Percentiles rank a stretch among this genome's conserved stretches.
phyloP scores from a whole-genome alignment of 495 filamentous ascomycete species.

The Penicillium goetzii region DNA sequence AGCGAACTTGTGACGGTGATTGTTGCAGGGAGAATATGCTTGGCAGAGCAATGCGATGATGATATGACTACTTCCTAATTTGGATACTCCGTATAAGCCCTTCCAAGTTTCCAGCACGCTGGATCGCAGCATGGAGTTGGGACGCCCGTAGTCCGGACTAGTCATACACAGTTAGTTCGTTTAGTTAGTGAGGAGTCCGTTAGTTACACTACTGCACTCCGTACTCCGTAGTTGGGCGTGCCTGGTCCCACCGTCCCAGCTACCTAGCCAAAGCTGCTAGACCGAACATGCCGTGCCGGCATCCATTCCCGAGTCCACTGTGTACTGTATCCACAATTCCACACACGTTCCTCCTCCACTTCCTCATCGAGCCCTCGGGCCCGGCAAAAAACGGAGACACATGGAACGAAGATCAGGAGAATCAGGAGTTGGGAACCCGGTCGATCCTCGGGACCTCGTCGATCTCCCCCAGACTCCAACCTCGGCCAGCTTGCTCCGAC shows the following conservation, averaged over 20 bases:
- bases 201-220: background rate
- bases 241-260: too few relatives aligned
- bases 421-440: constrained; percentile 10
- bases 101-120: background rate
- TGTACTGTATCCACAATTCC: background rate
- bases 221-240: background rate
- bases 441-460: constrained; percentile 20
- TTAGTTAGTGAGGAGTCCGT: background rate
- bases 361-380: background rate
- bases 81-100: background rate
- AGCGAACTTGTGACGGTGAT: too few relatives aligned
- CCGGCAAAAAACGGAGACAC: background rate
- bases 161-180: background rate
- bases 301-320: background rate
- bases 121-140: background rate
- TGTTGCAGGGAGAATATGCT: background rate
- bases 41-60: background rate
- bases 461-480: constrained; percentile 15
- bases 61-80: background rate
- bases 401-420: constrained; percentile 15
- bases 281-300: background rate
- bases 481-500: background rate
- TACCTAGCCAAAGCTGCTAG: background rate
- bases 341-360: background rate
- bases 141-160: background rate